Evolutionary conservation across 148 eudicot genomes (phyloP), one percentile per base, ranked within the genome.

Genomic region (Limonium bicolor): DNA sequence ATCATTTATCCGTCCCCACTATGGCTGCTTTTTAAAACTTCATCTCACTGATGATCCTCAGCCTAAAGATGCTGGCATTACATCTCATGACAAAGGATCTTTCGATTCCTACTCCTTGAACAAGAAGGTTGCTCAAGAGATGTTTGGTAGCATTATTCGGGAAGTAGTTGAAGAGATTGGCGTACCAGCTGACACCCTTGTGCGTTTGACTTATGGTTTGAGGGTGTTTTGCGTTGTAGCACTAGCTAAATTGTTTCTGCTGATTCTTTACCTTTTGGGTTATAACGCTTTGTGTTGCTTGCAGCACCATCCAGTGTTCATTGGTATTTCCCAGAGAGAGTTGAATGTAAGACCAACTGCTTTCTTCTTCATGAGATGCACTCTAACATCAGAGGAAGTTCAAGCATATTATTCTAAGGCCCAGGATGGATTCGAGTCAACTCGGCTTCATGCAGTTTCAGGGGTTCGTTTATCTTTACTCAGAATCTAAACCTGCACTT

Each of bases 111-210:
- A 69, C 32, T 39, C 39, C 27, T 31, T 64, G 25, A 70, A 65
- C 31, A 53, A 22, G 40, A 73, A 51, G 59, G 65, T 85, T 58
- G 72, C 88, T 33, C 70, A 71, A 45, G 99, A 92, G 72, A 92
- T 92, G 99, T 92, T 85, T 63, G 76, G 71, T 58, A 92, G 95
- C 61, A 85, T 92, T 49, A 51, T 69, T 40, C 82, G 82, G 53
- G 99, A 83, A 71, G 86, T 78, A 18, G 92, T 84, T 36, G 99
- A 92, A 64, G 99, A 92, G 73, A 78, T 77, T 65, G 99, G 99
- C 48, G 80, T 81, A 45, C 82, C 94, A 34, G 56, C 70, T 24
- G 48, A 36, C 39, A 61, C 76, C 33, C 77, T 92, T 50, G 95
- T 90, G 59, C 70, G 99, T 53, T 55, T 8, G 13, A 44, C 5